phyloP scores from a whole-genome alignment of 1,139 yeast species.

The Kodamaea sp. region DNA sequence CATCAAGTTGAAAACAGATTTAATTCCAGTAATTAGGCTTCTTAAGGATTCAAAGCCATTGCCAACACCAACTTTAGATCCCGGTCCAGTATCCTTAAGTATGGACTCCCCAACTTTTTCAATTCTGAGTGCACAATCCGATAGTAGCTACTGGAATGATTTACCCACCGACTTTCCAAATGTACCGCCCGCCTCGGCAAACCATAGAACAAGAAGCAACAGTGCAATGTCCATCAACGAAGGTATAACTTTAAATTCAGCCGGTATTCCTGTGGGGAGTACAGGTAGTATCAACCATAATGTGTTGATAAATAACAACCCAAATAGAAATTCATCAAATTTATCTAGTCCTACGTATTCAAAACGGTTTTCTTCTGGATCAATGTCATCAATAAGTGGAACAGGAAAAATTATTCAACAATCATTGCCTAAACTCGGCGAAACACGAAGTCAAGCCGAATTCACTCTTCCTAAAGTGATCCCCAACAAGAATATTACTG shows the following conservation, averaged over 20 bases:
- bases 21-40: conserved; percentile 49
- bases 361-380: conserved; percentile 39
- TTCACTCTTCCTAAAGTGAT: conserved; percentile 12
- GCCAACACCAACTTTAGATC: conserved; percentile 52
- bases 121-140: conserved; percentile 17
- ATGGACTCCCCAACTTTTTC: conserved; percentile 35
- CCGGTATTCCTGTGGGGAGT: background rate
- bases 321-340: conserved; percentile 14
- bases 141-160: conserved; percentile 12
- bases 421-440: conserved; percentile 22
- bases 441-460: conserved; percentile 13
- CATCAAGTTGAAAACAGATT: conserved; percentile 47
- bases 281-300: background rate
- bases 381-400: conserved; percentile 35
- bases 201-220: background rate
- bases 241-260: background rate
- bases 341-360: conserved; percentile 40
- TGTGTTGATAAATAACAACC: background rate
- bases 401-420: conserved; percentile 41
- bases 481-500: conserved; percentile 7
- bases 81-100: conserved; percentile 28
- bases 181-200: conserved; percentile 2
- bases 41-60: conserved; percentile 54
- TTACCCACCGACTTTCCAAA: conserved; percentile 9
- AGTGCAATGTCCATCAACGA: background rate